Evolutionary conservation across 331 rosid genomes (phyloP).

Genomic region (Erythrophleum ivorense): DNA sequence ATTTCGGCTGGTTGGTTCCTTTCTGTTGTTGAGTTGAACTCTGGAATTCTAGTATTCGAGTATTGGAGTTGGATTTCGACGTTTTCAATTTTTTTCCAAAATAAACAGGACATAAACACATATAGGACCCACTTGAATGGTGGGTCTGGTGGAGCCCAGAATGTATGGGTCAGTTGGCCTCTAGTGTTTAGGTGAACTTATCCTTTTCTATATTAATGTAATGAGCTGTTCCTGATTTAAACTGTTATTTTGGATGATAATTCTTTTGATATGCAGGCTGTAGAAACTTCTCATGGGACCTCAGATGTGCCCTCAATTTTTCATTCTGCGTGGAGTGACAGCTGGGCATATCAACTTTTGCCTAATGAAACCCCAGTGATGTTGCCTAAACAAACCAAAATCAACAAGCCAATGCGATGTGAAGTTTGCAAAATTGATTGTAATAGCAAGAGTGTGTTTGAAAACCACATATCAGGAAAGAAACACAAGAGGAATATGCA

Average conservation of each 20-base stretch:
- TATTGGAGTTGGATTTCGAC: not conserved
- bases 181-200: not conserved
- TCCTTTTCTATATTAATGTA: not conserved
- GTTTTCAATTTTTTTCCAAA: not conserved
- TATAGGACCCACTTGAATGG: not conserved
- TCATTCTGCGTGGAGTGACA: constrained; percentile 38
- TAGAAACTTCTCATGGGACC: constrained; percentile 30
- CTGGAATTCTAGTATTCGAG: not conserved
- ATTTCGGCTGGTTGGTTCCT: not conserved
- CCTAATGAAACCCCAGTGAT: constrained; percentile 21
- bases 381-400: constrained; percentile 43
- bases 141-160: not conserved
- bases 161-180: not conserved
- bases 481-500: constrained; percentile 58
- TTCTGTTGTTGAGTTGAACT: not conserved
- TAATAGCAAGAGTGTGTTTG: constrained; percentile 46
- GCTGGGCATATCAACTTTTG: constrained; percentile 41
- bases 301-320: constrained; percentile 44
- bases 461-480: constrained; percentile 59
- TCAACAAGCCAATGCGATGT: constrained; percentile 37
- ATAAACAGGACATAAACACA: not conserved
- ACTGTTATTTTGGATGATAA: constrained; percentile 11
- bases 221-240: not conserved
- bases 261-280: constrained; percentile 48
- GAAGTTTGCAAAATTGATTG: constrained; percentile 53